Evolutionary conservation across 1,139 yeast genomes (phyloP), one percentile per base, ranked within the genome.

Genomic region (Diutina neorugosa): DNA sequence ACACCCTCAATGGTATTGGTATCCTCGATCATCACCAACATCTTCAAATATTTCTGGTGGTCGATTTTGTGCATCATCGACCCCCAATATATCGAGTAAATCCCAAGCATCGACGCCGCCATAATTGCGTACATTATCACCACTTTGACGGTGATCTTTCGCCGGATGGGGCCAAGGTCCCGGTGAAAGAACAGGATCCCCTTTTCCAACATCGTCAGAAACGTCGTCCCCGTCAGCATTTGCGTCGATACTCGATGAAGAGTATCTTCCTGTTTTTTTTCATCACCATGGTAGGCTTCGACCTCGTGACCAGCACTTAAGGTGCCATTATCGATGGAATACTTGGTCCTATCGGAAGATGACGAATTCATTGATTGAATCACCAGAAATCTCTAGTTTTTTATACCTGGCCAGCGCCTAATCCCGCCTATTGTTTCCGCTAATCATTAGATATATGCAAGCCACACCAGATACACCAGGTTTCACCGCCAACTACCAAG

Each of bases 1-100:
- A 56, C 52, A 54, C 43, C 43, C 5, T 62, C 60, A 20, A 55
- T 46, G 8, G 59, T 53, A 18, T 57, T 54, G 18, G 62, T 61
- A 57, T 80, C 83, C 56, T 76, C 79, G 53, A 74, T 65, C 23
- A 74, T 74, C 41, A 82, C 75, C 53, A 77, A 63, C 62, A 76
- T 66, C 25, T 70, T 65, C 57, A 82, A 62, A 57, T 78, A 73
- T 11, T 60, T 60, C 42, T 65, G 63, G 25, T 83, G 63, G 6
- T 58, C 55, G 2, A 57, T 57, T 53, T 86, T 65, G 23, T 69
- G 57, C 61, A 69, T 81, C 60, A 74, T 66, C 1, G 84, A 68
- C 1, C 85, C 88, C 86, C 86, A 82, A 61, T 78, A 82, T 16
- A 82, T 65, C 44, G 59, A 56, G 42, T 56, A 57, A 3, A 58